Conservation (phyloP, 768 basidiomycete species). For the Tylopilus felleus region DNA sequence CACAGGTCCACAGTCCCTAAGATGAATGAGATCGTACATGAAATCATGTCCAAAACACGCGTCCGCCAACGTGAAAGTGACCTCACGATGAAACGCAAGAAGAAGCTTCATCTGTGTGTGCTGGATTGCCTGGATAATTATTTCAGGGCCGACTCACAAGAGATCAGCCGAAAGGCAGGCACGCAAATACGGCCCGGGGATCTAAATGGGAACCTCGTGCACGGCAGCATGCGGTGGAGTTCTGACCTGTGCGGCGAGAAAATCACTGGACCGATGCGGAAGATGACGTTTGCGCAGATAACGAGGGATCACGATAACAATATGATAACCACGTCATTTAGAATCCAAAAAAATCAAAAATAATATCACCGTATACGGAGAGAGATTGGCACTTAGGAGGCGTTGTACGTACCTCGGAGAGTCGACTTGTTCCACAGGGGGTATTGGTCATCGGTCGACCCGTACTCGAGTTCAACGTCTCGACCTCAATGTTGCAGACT, state of each 20-base stretch:
- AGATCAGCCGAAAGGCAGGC: conserved; percentile 4
- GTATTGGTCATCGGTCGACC: not conserved
- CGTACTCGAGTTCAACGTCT: too few relatives aligned
- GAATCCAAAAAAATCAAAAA: not conserved
- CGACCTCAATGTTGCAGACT: not conserved
- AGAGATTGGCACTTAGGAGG: not conserved
- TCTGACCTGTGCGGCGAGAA: conserved; percentile 14
- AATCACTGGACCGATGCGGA: conserved; percentile 13
- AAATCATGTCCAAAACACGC: not conserved
- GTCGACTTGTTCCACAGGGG: not conserved
- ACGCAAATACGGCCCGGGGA: conserved; percentile 19
- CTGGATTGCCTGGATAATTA: not conserved
- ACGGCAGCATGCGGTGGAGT: conserved; percentile 15
- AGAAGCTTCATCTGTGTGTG: not conserved
- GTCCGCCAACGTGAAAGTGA: conserved; percentile 13
- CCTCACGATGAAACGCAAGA: conserved; percentile 7
- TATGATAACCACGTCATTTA: conserved; percentile 7
- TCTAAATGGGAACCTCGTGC: conserved; percentile 22
- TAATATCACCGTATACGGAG: not conserved
- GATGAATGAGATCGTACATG: not conserved
- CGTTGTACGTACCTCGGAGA: not conserved
- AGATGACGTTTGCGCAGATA: conserved; percentile 20
- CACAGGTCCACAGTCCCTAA: conserved; percentile 5
- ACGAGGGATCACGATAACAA: not conserved
- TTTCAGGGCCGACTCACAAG: conserved; percentile 9